phyloP scores from a whole-genome alignment of 2,329 filamentous ascomycete species.

The Diaporthe ilicicola region DNA sequence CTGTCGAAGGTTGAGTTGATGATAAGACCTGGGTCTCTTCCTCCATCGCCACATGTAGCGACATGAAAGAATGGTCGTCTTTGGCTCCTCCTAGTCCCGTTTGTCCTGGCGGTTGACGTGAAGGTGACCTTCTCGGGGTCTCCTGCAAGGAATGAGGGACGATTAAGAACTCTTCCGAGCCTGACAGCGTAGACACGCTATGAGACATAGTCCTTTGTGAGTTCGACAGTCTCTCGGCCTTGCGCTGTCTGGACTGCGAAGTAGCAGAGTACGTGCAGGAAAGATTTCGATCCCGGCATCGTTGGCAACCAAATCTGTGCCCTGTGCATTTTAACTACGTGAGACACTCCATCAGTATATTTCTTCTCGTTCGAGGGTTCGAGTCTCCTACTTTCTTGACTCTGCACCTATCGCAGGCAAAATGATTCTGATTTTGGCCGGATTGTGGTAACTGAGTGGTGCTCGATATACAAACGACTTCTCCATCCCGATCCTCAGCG shows the following conservation, averaged over 20 bases:
- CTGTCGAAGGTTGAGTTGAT: background rate
- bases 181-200: background rate
- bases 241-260: constrained; percentile 1
- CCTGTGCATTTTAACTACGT: constrained; percentile 13
- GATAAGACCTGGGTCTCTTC: background rate
- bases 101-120: background rate
- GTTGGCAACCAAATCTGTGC: constrained; percentile 14
- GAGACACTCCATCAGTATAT: background rate
- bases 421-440: constrained; percentile 16
- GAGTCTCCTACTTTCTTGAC: background rate
- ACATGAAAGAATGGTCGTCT: background rate
- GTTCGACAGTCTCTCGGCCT: background rate
- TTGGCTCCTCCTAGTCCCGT: background rate
- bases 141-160: background rate
- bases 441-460: constrained; percentile 21
- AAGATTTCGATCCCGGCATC: constrained; percentile 11
- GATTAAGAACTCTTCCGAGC: background rate
- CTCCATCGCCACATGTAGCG: background rate
- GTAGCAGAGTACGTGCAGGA: constrained; percentile 3
- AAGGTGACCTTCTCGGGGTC: background rate
- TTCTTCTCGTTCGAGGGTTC: background rate
- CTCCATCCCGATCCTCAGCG: constrained; percentile 3
- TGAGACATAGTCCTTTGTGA: background rate
- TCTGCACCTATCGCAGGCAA: constrained; percentile 17
- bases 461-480: constrained; percentile 14